Evolutionary conservation across 164 flowering plant species (phyloP), one percentile per base, ranked within the genome.

Genomic region (Berberis thunbergii): DNA sequence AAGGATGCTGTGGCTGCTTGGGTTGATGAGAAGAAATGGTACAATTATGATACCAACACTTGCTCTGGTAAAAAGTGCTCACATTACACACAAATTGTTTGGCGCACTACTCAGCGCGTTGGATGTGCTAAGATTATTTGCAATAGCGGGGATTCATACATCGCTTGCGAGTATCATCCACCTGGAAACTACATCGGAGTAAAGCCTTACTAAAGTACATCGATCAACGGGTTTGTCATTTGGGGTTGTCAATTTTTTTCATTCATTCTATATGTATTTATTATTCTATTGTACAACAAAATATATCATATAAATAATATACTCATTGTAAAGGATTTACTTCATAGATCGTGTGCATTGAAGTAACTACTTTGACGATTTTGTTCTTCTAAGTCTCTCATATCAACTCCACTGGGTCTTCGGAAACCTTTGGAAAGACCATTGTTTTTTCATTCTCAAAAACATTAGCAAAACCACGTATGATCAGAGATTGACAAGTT

Each of bases 41-140:
- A 72, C 57, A 7, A 60, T 42, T 45, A 72, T 42, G 49, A 6
- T 3, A 54, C 2, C 7, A 68, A 72, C 7, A 7, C 62, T 4
- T 68, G 75, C 61, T 40, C 68, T 2, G 65, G 66, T 6, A 38
- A 60, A 9, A 52, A 42, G 2, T 67, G 69, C 68, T 9, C 61
- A 1, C 71, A 68, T 48, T 72, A 63, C n/a, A 71, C 74, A 6
- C 74, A 72, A 59, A 67, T 72, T 12, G 74, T 72, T 40, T 72
- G 70, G 74, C 60, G 68, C 12, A 67, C 61, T 10, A 72, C 74
- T 0, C 10, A 59, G 48, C 45, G 48, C 3, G 59, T 71, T 40
- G 74, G 74, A 6, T 71, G 74, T 45, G 64, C 74, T 1, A 58
- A 67, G 68, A 72, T 72, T 26, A 60, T 62, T 2, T 67, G 74